A percentile compares a stretch with the other conserved stretches of the same genome.
Conservation (phyloP, 305 asterid species). For the Ilex paraguariensis region DNA sequence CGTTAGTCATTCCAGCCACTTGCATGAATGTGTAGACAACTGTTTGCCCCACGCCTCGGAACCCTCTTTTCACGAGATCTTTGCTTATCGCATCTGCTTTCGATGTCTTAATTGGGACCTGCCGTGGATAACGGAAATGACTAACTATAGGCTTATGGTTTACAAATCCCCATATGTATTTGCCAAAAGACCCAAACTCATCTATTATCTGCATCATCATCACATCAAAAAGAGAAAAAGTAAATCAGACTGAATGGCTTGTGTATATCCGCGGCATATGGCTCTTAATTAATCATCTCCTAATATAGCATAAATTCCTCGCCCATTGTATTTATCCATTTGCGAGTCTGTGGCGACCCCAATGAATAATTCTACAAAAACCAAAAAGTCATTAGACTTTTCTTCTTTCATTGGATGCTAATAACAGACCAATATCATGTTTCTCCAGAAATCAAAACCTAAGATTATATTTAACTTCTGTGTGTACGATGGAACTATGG, state of each 20-base stretch:
- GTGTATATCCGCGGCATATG: background rate
- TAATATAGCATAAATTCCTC: background rate
- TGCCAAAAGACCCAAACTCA: slow-evolving; percentile 54
- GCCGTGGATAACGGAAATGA: slow-evolving; percentile 68
- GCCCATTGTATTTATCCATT: too few species aligned
- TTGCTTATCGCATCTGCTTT: slow-evolving; percentile 84
- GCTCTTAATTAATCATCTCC: background rate
- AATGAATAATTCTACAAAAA: too few species aligned
- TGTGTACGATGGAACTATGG: too few species aligned
- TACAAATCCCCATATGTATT: slow-evolving; percentile 57
- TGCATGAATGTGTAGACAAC: slow-evolving; percentile 85
- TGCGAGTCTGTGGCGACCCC: too few species aligned
- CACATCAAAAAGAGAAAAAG: background rate
- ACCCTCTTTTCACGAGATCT: slow-evolving; percentile 79
- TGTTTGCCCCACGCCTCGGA: slow-evolving; percentile 80
- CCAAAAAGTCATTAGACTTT: too few species aligned
- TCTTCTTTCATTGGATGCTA: too few species aligned
- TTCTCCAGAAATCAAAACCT: too few species aligned
- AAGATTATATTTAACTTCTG: too few species aligned
- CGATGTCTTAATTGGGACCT: slow-evolving; percentile 74
- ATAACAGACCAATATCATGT: too few species aligned
- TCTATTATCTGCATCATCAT: slow-evolving; percentile 39
- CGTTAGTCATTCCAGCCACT: slow-evolving; percentile 73
- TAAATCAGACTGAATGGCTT: slow-evolving; percentile 8
- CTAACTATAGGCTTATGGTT: slow-evolving; percentile 26